phyloP scores from a whole-genome alignment of 768 basidiomycete genomes.

The Rhizopogon rudus region DNA sequence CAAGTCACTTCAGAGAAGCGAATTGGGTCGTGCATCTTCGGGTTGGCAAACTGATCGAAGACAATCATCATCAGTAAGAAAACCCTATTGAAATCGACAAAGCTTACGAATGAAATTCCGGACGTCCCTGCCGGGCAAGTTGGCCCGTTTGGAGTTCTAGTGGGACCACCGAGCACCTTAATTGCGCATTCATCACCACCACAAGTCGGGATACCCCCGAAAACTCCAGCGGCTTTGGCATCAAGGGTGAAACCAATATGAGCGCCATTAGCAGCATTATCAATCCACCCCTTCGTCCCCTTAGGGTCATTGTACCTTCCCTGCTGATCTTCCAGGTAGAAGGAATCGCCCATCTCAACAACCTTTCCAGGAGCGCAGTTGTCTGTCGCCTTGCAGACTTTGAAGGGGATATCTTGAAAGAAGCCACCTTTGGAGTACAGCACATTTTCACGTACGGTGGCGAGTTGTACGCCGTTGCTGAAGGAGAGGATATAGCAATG shows the following conservation, averaged over 20 bases:
- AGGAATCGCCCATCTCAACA: not conserved
- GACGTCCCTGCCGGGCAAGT: too few species aligned
- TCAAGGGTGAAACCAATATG: not conserved
- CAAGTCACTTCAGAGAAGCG: too few species aligned
- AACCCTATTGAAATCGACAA: too few species aligned
- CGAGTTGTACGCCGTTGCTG: not conserved
- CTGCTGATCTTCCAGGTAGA: not conserved
- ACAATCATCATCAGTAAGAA: too few species aligned
- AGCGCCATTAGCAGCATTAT: not conserved
- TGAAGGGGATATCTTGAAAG: not conserved
- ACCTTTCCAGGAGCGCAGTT: not conserved
- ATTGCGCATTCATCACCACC: not conserved
- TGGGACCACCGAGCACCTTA: not conserved
- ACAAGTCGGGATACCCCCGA: not conserved
- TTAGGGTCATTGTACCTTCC: too few species aligned
- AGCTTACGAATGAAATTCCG: too few species aligned
- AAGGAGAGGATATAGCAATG: slow-evolving; percentile 1
- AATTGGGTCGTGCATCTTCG: too few species aligned
- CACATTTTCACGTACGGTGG: not conserved
- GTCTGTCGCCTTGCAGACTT: not conserved
- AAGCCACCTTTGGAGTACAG: not conserved
- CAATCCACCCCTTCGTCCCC: too few species aligned
- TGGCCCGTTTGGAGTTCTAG: too few species aligned
- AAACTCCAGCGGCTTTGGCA: not conserved
- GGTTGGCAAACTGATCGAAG: too few species aligned